Evolutionary conservation across 768 basidiomycete species (phyloP), one percentile per base, ranked within the genome.

Genomic region (Leccinum incarnatum): DNA sequence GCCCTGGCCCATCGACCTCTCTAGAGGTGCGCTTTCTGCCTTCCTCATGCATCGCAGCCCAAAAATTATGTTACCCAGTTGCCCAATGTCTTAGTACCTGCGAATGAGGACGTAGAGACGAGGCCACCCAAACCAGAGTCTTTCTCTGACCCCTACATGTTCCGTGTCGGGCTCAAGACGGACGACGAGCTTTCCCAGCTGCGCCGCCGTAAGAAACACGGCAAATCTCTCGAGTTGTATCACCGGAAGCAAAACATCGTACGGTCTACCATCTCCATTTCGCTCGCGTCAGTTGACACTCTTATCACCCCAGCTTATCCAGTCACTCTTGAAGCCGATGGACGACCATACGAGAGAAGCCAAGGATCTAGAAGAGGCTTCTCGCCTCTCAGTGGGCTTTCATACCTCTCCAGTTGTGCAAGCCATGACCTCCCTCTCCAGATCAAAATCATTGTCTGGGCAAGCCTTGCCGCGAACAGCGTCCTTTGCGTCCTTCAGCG

Each of bases 391-490:
- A 21, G 91, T 91, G 67, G 60, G 83, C 73, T 10, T 47, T 30
- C 45, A 23, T 36, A 0, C 37, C 7, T 56, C 21, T 19, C n/a
- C 10, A 12, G 46, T 11, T 10, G 19, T 19, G 19, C 10, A n/a
- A 45, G n/a, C 42, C 19, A n/a, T 55, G 40, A 12, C 36, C 19
- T 47, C 34, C 50, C 47, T 15, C 0, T 9, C 34, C 8, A 95
- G 91, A 85, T 98, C 62, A 91, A 89, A 75, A 88, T 95, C 50
- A 95, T 95, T 4, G 76, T 98, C 37, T 91, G 85, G 74, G 87
- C 88, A 12, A 93, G 91, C 67, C 79, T 98, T 17, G 67, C 82
- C 29, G 81, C 84, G 48, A 98, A 98, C 72, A 74, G 91, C 58
- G 71, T 73, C n/a, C 81, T 96, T 17, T 90, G 86, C 55, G 77